phyloP scores from a whole-genome alignment of 164 flowering plant species.

The Vitis riparia region DNA sequence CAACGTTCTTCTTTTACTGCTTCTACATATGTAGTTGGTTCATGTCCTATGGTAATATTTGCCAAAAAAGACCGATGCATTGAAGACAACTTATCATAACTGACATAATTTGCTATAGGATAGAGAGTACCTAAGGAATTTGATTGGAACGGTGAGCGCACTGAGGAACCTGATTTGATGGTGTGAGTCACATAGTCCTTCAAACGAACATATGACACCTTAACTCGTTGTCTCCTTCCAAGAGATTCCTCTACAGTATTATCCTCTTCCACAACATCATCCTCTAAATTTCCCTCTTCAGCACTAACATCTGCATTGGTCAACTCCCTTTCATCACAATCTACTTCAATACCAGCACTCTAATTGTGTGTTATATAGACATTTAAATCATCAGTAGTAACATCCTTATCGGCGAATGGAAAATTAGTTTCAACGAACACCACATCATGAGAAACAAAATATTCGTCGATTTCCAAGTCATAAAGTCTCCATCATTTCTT shows the following conservation, averaged over 20 bases:
- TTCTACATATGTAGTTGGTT: neutral
- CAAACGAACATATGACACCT: neutral
- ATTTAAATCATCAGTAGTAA: too few species aligned
- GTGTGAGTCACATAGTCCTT: neutral
- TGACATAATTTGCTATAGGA: neutral
- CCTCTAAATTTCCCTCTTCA: too few species aligned
- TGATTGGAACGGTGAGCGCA: neutral
- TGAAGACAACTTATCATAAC: neutral
- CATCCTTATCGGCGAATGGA: too few species aligned
- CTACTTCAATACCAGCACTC: too few species aligned
- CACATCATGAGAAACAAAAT: slow-evolving; percentile 2
- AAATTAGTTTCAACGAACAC: neutral
- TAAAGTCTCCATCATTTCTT: slow-evolving; percentile 1
- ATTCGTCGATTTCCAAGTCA: neutral
- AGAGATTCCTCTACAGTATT: too few species aligned
- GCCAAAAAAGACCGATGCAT: neutral
- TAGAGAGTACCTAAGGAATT: neutral
- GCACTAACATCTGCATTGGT: too few species aligned
- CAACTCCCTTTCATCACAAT: too few species aligned
- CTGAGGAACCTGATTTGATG: neutral
- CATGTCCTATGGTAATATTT: neutral
- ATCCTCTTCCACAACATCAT: too few species aligned
- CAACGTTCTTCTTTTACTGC: slow-evolving; percentile 7
- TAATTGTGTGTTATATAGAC: too few species aligned
- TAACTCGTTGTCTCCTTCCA: neutral